Base-by-base conservation (phyloP, 768 basidiomycete genomes). In the Boletales sp. region DNA sequence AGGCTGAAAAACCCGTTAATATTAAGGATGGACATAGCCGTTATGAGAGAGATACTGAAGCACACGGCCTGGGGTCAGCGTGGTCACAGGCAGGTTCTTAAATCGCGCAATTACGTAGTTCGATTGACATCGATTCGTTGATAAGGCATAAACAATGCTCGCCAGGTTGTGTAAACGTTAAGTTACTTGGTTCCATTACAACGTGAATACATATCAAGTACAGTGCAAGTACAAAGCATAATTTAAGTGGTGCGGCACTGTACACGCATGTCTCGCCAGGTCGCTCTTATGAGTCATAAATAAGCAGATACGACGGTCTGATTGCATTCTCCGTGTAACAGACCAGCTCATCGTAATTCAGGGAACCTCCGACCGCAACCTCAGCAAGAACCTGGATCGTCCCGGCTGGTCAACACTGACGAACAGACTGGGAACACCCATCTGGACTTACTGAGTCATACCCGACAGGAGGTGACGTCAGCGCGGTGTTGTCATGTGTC, bases 21-120 rank as follows among this genome's bases (percentile, higher is more conserved):
- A 97, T 98, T 73, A 97, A 97, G 74, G 97, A 99, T 57, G 87
- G 97, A 55, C 85, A 86, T 52, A 85, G 86, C 30, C 88, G 86
- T 46, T 98, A 97, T 63, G 94, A 99, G 75, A 69, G 93, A 97
- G 7, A 92, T 98, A 56, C 68, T 97, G 48, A 77, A 74, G 21
- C 94, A 98, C 60, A 84, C 92, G 14, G 97, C 97, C 64, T 87
- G 98, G 60, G 87, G 95, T 45, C 69, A n/a, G n/a, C n/a, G n/a
- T n/a, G n/a, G n/a, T 99, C 46, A 95, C 98, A 49, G 94, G 94
- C 95, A 62, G 63, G 83, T n/a, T 0, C 42, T 29, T 41, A 18
- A 32, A 19, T 29, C 9, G 19, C 4, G 7, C 11, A n/a, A 35
- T 27, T 19, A n/a, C n/a, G n/a, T n/a, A n/a, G n/a, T n/a, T n/a